A percentile compares a stretch with the other conserved stretches of the same genome.
Evolutionary conservation across 345 rosid genomes (phyloP).

Genomic region (Rhizophora mangle): DNA sequence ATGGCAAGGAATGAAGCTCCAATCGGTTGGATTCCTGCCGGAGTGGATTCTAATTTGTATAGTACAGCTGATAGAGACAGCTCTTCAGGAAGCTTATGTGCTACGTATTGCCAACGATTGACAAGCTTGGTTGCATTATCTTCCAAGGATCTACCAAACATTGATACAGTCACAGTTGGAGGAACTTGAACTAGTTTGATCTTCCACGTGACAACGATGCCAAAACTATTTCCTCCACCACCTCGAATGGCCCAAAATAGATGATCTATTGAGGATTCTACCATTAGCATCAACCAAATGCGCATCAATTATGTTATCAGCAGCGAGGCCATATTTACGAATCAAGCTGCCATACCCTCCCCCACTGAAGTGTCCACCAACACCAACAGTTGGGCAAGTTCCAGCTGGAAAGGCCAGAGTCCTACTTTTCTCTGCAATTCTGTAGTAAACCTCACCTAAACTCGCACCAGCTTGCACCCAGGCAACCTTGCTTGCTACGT

Average conservation of each 20-base stretch:
- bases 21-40: neutral
- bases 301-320: conserved; percentile 17
- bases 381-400: too few relatives aligned
- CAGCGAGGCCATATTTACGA: conserved; percentile 23
- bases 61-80: neutral
- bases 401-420: too few relatives aligned
- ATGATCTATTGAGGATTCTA: conserved; percentile 11
- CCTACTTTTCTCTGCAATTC: too few relatives aligned
- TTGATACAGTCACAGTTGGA: conserved; percentile 3
- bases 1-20: conserved; percentile 10
- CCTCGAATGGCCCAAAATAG: conserved; percentile 21
- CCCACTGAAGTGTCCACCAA: too few relatives aligned
- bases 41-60: neutral
- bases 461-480: too few relatives aligned
- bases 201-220: conserved; percentile 11
- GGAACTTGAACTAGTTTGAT: conserved; percentile 17
- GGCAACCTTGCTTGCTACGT: conserved; percentile 11
- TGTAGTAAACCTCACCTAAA: too few relatives aligned
- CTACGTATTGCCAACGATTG: conserved; percentile 12
- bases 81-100: conserved; percentile 7
- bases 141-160: neutral
- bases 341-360: too few relatives aligned
- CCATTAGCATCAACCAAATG: conserved; percentile 13
- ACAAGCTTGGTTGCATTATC: conserved; percentile 10
- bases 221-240: conserved; percentile 24